Percentiles rank a stretch among this genome's conserved stretches.
phyloP scores from a whole-genome alignment of 129 eudicot species.

The Centella asiatica region DNA sequence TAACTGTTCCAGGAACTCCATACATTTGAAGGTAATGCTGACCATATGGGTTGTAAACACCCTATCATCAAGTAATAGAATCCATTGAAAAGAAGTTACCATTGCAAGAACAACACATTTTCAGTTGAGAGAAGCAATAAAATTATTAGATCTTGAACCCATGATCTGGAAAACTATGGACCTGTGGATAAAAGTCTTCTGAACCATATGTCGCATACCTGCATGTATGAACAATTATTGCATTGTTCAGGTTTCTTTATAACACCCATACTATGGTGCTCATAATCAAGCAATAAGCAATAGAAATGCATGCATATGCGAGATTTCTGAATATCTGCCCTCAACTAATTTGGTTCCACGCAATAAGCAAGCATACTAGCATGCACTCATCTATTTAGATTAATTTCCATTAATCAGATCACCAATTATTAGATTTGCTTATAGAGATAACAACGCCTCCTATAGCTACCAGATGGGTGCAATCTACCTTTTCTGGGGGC shows the following conservation, averaged over 20 bases:
- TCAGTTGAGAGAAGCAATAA: background rate
- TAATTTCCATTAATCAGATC: background rate
- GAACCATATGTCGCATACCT: constrained; percentile 70
- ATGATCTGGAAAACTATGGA: constrained; percentile 17
- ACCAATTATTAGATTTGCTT: background rate
- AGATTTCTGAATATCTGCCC: background rate
- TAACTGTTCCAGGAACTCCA: constrained; percentile 69
- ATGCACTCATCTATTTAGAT: background rate
- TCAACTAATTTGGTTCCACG: background rate
- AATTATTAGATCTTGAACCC: constrained; percentile 8
- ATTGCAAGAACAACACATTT: background rate
- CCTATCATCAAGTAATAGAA: constrained; percentile 33
- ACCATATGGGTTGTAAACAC: constrained; percentile 62
- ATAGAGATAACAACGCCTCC: background rate
- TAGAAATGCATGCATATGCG: background rate
- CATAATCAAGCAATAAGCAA: background rate
- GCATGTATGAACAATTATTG: constrained; percentile 20
- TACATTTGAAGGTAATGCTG: constrained; percentile 81
- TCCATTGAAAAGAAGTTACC: background rate
- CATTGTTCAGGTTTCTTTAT: background rate
- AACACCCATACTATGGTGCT: background rate
- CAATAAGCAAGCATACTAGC: background rate
- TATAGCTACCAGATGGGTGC: background rate
- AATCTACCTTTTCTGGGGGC: background rate
- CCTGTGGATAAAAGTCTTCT: constrained; percentile 76